Percentiles rank a stretch among this genome's conserved stretches.
Conservation (phyloP, 2,329 filamentous ascomycete genomes). For the Hypoxylon sp. region DNA sequence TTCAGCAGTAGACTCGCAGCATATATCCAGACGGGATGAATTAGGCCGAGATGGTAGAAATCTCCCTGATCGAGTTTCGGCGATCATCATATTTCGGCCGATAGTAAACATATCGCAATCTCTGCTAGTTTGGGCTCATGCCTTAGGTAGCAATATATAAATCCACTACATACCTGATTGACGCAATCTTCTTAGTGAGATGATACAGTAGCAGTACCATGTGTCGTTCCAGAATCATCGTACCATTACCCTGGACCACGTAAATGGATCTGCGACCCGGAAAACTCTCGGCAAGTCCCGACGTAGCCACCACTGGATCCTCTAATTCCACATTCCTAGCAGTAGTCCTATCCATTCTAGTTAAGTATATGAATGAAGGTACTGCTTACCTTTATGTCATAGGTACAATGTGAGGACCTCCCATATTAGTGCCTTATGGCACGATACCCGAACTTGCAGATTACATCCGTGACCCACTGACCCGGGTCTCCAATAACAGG, state of each 20-base stretch:
- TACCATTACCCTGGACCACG: conserved; percentile 19
- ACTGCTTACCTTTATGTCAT: not conserved
- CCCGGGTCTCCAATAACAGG: conserved; percentile 3
- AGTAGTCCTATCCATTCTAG: not conserved
- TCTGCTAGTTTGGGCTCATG: conserved; percentile 10
- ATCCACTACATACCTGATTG: conserved; percentile 1
- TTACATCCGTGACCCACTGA: not conserved
- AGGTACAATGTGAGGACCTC: not conserved
- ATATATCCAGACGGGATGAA: not conserved
- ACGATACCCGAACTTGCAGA: conserved; percentile 2
- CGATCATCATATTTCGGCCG: conserved; percentile 5
- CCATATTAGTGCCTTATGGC: not conserved
- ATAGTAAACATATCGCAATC: not conserved
- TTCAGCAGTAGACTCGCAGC: not conserved
- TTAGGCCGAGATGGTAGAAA: not conserved
- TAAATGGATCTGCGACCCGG: conserved; percentile 5
- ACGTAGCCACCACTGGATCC: not conserved
- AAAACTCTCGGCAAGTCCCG: conserved; percentile 11
- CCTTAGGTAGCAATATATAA: not conserved
- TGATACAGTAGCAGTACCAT: conserved; percentile 20
- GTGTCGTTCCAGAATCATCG: conserved; percentile 9
- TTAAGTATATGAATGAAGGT: not conserved
- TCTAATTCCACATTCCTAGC: not conserved
- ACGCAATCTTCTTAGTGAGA: conserved; percentile 5
- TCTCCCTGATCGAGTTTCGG: not conserved